Evolutionary conservation across 345 rosid species (phyloP), one percentile per base, ranked within the genome.

Genomic region (Rubroshorea leprosula): DNA sequence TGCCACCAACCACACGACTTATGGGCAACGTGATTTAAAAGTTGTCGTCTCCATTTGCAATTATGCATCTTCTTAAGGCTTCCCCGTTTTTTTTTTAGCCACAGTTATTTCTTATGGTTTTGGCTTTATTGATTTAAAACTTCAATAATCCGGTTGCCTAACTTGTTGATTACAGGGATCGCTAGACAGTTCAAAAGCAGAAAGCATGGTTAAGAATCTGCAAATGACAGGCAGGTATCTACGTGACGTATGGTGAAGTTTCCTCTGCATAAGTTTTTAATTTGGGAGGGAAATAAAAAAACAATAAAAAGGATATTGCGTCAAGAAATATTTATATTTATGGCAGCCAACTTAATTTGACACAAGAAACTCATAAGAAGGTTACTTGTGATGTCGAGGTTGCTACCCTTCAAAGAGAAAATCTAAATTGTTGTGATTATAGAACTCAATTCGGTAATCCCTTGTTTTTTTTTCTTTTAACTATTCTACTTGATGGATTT

Each of bases 161-260:
- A 35, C 41, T 62, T 38, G 2, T 8, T 52, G 39, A 18, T 68
- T 45, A 29, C 81, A 94, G 99, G 99, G 96, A 65, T 66, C 84
- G 47, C 65, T 87, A 17, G 90, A 90, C 73, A 69, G 71, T 52
- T 78, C 99, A 0, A 82, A 81, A 69, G 89, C 96, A 0, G 99
- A 94, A 70, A 70, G 89, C 69, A 78, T 84, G 76, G 93, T 94
- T 65, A 94, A 94, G 72, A 84, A 78, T 62, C 84, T 90, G 67
- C 99, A 94, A 70, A 90, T 72, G 84, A 80, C 57, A 3, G 95
- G 96, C 39, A 77, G 97, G 68, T 94, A 94, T 72, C 78, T 90
- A 4, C 91, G 99, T 39, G 99, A 94, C 46, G 97, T 94, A 44
- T 87, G 96, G 96, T 87, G 66, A 82, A 38, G 43, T 66, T 47